A percentile compares a stretch with the other conserved stretches of the same genome.
phyloP scores from a whole-genome alignment of 139 green algal species.

The Chlamydomonas schloesseri region DNA sequence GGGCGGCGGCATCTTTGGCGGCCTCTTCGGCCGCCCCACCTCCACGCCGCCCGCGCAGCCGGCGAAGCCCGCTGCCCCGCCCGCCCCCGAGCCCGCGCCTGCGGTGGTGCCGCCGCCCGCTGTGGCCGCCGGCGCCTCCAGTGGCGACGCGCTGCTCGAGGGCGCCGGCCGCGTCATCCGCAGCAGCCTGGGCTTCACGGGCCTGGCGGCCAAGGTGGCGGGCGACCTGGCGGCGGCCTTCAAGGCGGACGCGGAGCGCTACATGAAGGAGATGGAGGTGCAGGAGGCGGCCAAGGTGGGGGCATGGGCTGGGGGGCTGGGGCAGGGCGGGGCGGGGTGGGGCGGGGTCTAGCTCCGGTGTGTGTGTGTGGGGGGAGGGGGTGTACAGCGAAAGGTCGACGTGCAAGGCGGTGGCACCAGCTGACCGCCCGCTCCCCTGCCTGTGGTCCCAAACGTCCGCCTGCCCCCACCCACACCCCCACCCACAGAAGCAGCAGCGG shows the following conservation, averaged over 20 bases:
- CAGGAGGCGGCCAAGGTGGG: slow-evolving; percentile 47
- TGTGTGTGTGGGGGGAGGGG: too few species aligned
- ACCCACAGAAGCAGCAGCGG: slow-evolving; percentile 8
- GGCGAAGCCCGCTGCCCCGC: background rate
- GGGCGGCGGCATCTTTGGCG: background rate
- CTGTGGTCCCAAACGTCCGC: too few species aligned
- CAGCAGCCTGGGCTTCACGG: slow-evolving; percentile 47
- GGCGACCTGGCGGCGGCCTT: slow-evolving; percentile 37
- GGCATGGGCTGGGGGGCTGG: background rate
- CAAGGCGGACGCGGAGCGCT: slow-evolving; percentile 37
- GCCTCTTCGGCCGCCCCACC: background rate
- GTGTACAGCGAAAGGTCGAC: too few species aligned
- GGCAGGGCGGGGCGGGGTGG: background rate
- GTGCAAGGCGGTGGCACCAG: too few species aligned
- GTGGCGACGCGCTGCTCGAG: background rate
- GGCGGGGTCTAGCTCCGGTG: background rate
- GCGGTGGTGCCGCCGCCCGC: background rate
- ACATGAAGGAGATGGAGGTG: slow-evolving; percentile 46
- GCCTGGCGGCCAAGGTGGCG: slow-evolving; percentile 41
- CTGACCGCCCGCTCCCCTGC: too few species aligned
- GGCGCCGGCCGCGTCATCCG: slow-evolving; percentile 33
- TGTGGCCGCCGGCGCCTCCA: background rate
- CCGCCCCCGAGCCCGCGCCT: background rate
- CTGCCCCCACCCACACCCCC: background rate
- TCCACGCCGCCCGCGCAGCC: background rate